Evolutionary conservation across 176 grass and related monocot species (phyloP).

Genomic region (maize (Zea mays)): Zm-B73-REFERENCE-NAM-5.0 NC_050096.1:241800501-241801000

Average conservation of each 20-base stretch:
- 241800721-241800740: slow-evolving; percentile 39
- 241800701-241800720: slow-evolving; percentile 3
- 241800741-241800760: slow-evolving; percentile 45
- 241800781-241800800: slow-evolving; percentile 51
- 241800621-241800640: background rate
- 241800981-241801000: slow-evolving; percentile 16
- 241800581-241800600: too few species aligned
- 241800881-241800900: background rate
- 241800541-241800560: background rate
- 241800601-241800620: background rate
- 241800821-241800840: background rate
- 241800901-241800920: too few species aligned
- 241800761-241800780: slow-evolving; percentile 36
- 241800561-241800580: too few species aligned
- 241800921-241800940: background rate
- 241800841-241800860: slow-evolving; percentile 9
- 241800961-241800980: background rate
- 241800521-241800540: background rate
- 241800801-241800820: slow-evolving; percentile 55
- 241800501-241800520: background rate
- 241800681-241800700: background rate
- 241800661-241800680: background rate
- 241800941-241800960: background rate
- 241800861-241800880: background rate
- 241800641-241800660: background rate